These are phyloP conservation scores for Candolleomyces aberdarensis DNA, from an alignment of 768 basidiomycete species.

Conservation along the genomic window DNA sequence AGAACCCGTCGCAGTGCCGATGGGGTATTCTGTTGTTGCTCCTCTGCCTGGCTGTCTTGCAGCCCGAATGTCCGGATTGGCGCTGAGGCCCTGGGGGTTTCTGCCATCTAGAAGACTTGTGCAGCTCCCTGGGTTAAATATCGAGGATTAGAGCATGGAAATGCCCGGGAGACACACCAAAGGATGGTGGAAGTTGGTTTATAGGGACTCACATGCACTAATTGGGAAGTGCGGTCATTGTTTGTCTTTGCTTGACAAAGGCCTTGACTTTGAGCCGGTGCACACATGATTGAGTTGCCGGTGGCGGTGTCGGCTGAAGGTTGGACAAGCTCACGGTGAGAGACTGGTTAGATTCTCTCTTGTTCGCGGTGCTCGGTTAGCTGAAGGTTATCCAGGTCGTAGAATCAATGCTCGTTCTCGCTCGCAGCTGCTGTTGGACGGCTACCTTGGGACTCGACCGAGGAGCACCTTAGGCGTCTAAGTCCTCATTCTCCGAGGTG, in stretches of 20 bases:
- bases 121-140: background rate
- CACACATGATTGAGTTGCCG: too few species aligned
- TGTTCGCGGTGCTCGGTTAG: too few species aligned
- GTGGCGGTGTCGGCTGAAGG: too few species aligned
- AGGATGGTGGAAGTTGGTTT: background rate
- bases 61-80: conserved; percentile 15
- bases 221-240: background rate
- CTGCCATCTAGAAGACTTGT: background rate
- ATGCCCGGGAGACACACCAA: background rate
- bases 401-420: too few species aligned
- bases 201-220: background rate
- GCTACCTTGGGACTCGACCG: too few species aligned
- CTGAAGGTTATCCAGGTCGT: too few species aligned
- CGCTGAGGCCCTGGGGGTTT: conserved; percentile 4
- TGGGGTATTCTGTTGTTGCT: background rate
- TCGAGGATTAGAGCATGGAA: background rate
- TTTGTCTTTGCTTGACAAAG: background rate
- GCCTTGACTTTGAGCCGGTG: too few species aligned
- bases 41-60: conserved; percentile 8
- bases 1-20: conserved; percentile 9
- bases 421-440: too few species aligned
- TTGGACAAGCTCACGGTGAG: too few species aligned
- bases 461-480: too few species aligned
- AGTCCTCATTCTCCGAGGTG: too few species aligned
- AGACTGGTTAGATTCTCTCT: too few species aligned